Evolutionary conservation across 495 filamentous ascomycete genomes (phyloP).

Genomic region (Trichoderma reesei): DNA sequence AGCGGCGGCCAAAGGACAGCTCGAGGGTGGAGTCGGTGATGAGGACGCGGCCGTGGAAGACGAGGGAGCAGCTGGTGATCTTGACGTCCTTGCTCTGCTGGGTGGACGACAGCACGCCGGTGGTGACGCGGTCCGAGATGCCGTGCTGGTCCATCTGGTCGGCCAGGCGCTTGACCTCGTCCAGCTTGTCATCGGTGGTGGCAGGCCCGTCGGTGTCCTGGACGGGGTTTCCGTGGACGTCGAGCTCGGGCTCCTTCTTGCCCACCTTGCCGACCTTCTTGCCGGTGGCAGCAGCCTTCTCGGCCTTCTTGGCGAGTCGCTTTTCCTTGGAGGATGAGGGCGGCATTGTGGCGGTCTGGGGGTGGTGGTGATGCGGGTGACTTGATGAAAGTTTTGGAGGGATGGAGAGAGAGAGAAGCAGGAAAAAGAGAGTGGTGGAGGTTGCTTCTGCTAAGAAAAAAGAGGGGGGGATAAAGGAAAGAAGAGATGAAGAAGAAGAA

Average conservation of each 20-base stretch:
- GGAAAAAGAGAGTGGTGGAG: not conserved
- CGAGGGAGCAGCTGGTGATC: conserved; percentile 83
- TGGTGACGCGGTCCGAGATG: conserved; percentile 95
- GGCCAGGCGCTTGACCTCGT: conserved; percentile 59
- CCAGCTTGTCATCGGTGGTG: conserved; percentile 60
- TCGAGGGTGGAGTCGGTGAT: conserved; percentile 89
- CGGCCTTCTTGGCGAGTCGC: conserved; percentile 77
- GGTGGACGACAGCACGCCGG: conserved; percentile 86
- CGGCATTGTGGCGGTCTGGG: conserved; percentile 49
- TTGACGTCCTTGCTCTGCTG: conserved; percentile 83
- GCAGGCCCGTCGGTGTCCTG: conserved; percentile 55
- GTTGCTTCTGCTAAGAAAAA: not conserved
- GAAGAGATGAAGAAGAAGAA: not conserved
- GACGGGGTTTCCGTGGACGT: conserved; percentile 46
- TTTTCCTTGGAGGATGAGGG: conserved; percentile 97
- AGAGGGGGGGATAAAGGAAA: not conserved
- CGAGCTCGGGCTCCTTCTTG: conserved; percentile 56
- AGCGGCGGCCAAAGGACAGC: conserved; percentile 84
- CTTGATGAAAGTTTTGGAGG: not conserved
- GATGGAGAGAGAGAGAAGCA: not conserved
- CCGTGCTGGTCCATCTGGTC: conserved; percentile 93
- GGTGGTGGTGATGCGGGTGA: not conserved
- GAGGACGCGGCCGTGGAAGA: conserved; percentile 96
- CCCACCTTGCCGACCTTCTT: conserved; percentile 68
- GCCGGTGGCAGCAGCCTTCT: conserved; percentile 49